Evolutionary conservation across 208 protist species (phyloP).

Genomic region (Trypanosoma congolense): DNA sequence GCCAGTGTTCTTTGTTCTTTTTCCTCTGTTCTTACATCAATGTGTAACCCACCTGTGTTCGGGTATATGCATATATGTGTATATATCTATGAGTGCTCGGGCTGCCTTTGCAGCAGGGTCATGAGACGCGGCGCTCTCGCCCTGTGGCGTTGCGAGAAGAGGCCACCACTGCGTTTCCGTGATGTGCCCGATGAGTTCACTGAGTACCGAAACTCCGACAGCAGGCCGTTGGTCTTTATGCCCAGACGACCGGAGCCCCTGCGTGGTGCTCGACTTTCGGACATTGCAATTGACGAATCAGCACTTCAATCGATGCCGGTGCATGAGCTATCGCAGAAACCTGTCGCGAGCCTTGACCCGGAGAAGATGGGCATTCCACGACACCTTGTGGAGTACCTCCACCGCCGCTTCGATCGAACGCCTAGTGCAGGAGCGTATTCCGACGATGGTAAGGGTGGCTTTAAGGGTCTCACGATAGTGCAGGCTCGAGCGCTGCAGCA

Average conservation of each 20-base stretch:
- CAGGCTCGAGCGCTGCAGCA: conserved; percentile 86
- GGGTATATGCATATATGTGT: too few relatives aligned
- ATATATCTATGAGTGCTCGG: too few relatives aligned
- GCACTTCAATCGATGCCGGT: conserved; percentile 20
- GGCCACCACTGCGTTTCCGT: conserved; percentile 70
- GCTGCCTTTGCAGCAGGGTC: too few relatives aligned
- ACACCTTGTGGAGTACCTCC: conserved; percentile 58
- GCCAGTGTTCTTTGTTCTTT: too few relatives aligned
- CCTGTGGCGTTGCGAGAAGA: conserved; percentile 61
- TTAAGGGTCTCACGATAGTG: conserved; percentile 61
- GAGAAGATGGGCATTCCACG: conserved; percentile 82
- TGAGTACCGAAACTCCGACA: conserved; percentile 54
- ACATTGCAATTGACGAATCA: conserved; percentile 51
- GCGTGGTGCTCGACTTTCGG: conserved; percentile 48
- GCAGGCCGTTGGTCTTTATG: conserved; percentile 78
- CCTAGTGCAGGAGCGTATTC: not conserved
- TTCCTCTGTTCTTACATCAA: too few relatives aligned
- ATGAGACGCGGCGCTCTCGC: conserved; percentile 21
- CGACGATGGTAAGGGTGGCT: conserved; percentile 9
- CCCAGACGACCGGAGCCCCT: conserved; percentile 59
- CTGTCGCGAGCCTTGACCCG: conserved; percentile 57
- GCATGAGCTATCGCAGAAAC: conserved; percentile 32
- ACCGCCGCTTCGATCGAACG: conserved; percentile 26
- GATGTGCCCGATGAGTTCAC: conserved; percentile 83
- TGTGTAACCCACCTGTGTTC: too few relatives aligned